Percentiles rank a stretch among this genome's conserved stretches.
phyloP scores from a whole-genome alignment of 768 basidiomycete genomes.

The Nevesoporus exiguus region DNA sequence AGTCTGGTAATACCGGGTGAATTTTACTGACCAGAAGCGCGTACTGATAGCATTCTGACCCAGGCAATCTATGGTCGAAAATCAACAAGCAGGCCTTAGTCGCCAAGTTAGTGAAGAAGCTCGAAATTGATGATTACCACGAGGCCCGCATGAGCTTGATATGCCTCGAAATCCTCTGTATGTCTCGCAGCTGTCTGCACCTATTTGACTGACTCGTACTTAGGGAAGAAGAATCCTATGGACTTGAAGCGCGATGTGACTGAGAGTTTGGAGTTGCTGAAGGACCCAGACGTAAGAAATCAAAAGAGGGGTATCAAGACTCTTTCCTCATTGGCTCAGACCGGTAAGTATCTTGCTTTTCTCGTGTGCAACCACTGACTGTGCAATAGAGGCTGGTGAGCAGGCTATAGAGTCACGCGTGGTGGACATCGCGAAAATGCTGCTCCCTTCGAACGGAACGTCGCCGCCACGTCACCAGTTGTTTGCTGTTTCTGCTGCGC shows the following conservation, averaged over 20 bases:
- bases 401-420: neutral
- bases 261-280: neutral
- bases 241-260: neutral
- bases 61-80: neutral
- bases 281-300: neutral
- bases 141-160: neutral
- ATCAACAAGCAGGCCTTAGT: neutral
- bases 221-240: neutral
- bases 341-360: neutral
- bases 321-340: neutral
- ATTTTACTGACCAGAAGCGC: neutral
- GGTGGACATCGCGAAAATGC: neutral
- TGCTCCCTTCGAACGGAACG: neutral
- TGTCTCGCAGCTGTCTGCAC: neutral
- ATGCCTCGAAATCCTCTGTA: neutral
- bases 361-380: neutral
- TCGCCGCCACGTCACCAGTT: neutral
- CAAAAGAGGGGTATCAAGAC: neutral
- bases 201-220: neutral
- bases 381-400: neutral
- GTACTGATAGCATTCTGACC: neutral
- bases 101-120: neutral
- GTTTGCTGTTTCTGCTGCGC: neutral
- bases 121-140: neutral
- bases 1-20: neutral